phyloP scores from a whole-genome alignment of 2,329 filamentous ascomycete species.

The Tolypocladium tundrense region DNA sequence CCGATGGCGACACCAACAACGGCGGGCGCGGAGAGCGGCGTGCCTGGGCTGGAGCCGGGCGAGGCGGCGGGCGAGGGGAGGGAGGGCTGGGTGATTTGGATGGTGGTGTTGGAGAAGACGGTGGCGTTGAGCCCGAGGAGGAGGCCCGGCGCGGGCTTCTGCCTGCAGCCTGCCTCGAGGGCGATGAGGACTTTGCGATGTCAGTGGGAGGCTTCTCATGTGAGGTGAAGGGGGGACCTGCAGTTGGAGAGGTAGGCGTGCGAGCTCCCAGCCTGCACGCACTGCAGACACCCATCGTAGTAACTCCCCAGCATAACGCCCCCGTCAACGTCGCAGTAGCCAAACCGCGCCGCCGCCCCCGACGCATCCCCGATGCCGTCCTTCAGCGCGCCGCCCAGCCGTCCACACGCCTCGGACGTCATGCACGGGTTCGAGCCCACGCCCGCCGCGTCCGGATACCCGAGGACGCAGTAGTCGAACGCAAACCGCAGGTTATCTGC shows the following conservation, averaged over 20 bases:
- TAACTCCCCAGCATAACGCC: slow-evolving; percentile 20
- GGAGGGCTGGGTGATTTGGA: slow-evolving; percentile 23
- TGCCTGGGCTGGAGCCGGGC: slow-evolving; percentile 1
- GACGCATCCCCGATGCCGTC: slow-evolving; percentile 25
- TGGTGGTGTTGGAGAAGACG: slow-evolving; percentile 27
- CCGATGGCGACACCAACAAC: slow-evolving; percentile 35
- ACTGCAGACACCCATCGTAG: slow-evolving; percentile 32
- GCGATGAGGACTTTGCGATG: slow-evolving; percentile 33
- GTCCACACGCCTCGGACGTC: slow-evolving; percentile 40
- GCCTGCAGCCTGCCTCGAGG: slow-evolving; percentile 39
- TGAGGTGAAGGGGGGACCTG: slow-evolving; percentile 16
- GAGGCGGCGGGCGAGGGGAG: slow-evolving; percentile 12
- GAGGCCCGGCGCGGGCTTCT: slow-evolving; percentile 28
- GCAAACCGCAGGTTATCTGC: slow-evolving; percentile 42
- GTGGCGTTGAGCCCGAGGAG: slow-evolving; percentile 32
- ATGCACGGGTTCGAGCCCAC: slow-evolving; percentile 35
- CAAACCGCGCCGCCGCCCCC: slow-evolving; percentile 23
- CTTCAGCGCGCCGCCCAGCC: slow-evolving; percentile 29
- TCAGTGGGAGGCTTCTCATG: not conserved
- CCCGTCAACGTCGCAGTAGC: slow-evolving; percentile 34
- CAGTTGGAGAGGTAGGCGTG: slow-evolving; percentile 39
- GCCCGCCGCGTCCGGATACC: slow-evolving; percentile 36
- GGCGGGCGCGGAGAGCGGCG: slow-evolving; percentile 22
- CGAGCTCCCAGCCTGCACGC: slow-evolving; percentile 30
- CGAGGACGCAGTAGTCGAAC: slow-evolving; percentile 42